These are phyloP conservation scores for Eruca vesicaria DNA, from an alignment of 441 rosid species.

Conservation along the genomic window DNA sequence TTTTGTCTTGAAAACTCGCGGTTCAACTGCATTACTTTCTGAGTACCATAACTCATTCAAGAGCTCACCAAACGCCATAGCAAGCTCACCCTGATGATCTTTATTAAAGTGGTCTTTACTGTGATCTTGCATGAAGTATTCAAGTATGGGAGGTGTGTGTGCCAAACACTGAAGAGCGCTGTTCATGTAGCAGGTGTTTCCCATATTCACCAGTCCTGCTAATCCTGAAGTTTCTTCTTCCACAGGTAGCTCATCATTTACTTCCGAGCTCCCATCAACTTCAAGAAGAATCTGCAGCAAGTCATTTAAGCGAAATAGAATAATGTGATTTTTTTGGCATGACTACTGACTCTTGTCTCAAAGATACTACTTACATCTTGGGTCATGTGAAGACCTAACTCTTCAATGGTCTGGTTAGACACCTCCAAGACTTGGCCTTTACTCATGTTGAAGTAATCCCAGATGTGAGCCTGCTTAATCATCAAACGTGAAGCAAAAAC, in stretches of 20 bases:
- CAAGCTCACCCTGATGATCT: no score
- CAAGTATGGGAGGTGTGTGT: conserved; percentile 60
- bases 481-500: conserved; percentile 25
- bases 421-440: conserved; percentile 42
- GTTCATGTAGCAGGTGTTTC: conserved; percentile 81
- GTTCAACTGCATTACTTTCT: conserved; percentile 53
- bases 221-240: conserved; percentile 73
- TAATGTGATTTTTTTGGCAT: no score
- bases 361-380: conserved; percentile 80
- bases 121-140: conserved; percentile 63
- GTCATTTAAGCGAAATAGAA: no score
- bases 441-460: conserved; percentile 71
- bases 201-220: conserved; percentile 68
- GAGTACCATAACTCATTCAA: conserved; percentile 64
- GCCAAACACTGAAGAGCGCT: conserved; percentile 71
- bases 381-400: conserved; percentile 74
- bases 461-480: conserved; percentile 55
- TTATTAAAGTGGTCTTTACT: no score
- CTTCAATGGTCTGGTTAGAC: conserved; percentile 52
- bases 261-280: conserved; percentile 50
- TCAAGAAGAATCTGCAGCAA: conserved; percentile 74
- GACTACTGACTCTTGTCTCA: no score
- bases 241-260: conserved; percentile 60
- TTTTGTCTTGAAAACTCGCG: conserved; percentile 63
- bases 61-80: conserved; percentile 64